A percentile compares a stretch with the other conserved stretches of the same genome.
Evolutionary conservation across 2,329 filamentous ascomycete species (phyloP).

Genomic region (Cladosporium phlei): DNA sequence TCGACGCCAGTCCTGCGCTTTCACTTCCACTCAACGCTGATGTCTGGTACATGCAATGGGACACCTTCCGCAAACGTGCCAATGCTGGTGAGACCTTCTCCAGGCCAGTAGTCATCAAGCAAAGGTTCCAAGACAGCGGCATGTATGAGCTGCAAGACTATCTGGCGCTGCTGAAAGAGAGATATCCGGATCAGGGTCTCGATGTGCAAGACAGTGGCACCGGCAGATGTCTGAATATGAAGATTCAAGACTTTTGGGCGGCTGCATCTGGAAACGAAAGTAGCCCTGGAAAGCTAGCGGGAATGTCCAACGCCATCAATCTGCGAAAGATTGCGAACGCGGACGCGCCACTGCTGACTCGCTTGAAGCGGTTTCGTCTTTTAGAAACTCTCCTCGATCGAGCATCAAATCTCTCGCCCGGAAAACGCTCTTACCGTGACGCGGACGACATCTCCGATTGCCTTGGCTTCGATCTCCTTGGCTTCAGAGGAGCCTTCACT

Average conservation of each 20-base stretch:
- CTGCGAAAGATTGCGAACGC: constrained; percentile 2
- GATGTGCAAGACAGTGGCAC: constrained; percentile 6
- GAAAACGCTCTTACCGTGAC: neutral
- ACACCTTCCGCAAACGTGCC: constrained; percentile 1
- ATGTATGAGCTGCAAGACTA: constrained; percentile 6
- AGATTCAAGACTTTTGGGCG: neutral
- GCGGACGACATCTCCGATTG: neutral
- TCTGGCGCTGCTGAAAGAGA: neutral
- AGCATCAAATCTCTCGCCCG: neutral
- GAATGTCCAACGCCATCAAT: constrained; percentile 1
- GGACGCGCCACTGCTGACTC: constrained; percentile 5
- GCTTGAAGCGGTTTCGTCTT: constrained; percentile 5
- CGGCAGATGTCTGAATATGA: constrained; percentile 2
- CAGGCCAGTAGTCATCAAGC: constrained; percentile 7
- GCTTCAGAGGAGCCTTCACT: constrained; percentile 33
- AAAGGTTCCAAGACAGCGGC: constrained; percentile 10
- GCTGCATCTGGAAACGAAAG: neutral
- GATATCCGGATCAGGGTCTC: neutral
- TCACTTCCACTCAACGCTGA: neutral
- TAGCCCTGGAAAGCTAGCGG: neutral
- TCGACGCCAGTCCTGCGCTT: neutral
- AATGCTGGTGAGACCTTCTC: constrained; percentile 1
- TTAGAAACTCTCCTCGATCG: constrained; percentile 5
- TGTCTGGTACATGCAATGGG: constrained; percentile 6
- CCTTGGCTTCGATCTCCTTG: constrained; percentile 6